Evolutionary conservation across 371 early-diverging fungal species (phyloP).

Genomic region (Saksenaea vasiformis): DNA sequence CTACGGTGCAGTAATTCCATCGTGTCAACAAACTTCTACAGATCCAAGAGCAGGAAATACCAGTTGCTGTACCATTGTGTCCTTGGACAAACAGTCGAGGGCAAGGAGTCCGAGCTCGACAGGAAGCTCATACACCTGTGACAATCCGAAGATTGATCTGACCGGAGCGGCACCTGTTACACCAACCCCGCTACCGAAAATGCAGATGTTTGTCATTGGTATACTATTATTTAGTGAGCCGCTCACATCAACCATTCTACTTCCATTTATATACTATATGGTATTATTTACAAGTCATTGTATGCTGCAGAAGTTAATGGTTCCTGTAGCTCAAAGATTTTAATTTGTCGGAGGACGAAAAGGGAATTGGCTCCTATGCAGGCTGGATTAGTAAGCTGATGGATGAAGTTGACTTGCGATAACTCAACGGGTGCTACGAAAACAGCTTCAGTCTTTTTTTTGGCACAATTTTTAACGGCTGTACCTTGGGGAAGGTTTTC

Average conservation of each 20-base stretch:
- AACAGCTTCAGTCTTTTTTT: slow-evolving; percentile 51
- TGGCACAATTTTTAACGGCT: slow-evolving; percentile 60
- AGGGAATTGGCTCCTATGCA: slow-evolving; percentile 68
- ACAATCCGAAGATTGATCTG: no score
- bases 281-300: slow-evolving; percentile 21
- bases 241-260: slow-evolving; percentile 62
- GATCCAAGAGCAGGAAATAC: no score
- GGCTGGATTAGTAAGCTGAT: slow-evolving; percentile 56
- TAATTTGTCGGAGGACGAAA: slow-evolving; percentile 58
- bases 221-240: slow-evolving; percentile 68
- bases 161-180: not conserved
- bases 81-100: no score
- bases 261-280: slow-evolving; percentile 69
- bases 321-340: slow-evolving; percentile 56
- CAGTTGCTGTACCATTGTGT: no score
- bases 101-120: no score
- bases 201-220: slow-evolving; percentile 59
- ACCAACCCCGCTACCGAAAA: slow-evolving; percentile 50
- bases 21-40: no score
- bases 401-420: not conserved
- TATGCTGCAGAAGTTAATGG: not conserved
- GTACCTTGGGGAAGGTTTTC: slow-evolving; percentile 60
- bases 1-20: no score
- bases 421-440: not conserved
- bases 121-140: no score